Evolutionary conservation across 1,139 yeast species (phyloP).

Genomic region (Yamadazyma pseudoaaseri): DNA sequence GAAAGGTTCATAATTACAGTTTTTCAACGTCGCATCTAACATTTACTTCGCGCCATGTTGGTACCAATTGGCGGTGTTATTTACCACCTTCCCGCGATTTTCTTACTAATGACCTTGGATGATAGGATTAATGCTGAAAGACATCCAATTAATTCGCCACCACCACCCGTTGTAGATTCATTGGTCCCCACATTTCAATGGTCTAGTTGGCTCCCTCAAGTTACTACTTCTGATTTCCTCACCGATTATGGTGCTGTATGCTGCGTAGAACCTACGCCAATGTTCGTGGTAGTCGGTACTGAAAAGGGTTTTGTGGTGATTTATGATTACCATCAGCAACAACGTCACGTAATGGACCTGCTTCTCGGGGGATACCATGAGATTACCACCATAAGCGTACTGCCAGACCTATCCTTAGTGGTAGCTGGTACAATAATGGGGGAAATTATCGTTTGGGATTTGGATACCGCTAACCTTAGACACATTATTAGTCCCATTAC

Average conservation of each 20-base stretch:
- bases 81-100: neutral
- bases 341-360: slow-evolving; percentile 34
- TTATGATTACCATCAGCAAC: slow-evolving; percentile 62
- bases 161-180: too few species aligned
- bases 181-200: slow-evolving; percentile 6
- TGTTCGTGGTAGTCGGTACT: slow-evolving; percentile 62
- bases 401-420: slow-evolving; percentile 32
- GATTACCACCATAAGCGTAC: slow-evolving; percentile 45
- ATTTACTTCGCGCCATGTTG: too few species aligned
- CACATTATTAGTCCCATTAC: slow-evolving; percentile 29
- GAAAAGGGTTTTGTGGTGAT: slow-evolving; percentile 54
- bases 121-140: too few species aligned
- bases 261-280: slow-evolving; percentile 45
- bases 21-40: too few species aligned
- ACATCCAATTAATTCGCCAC: too few species aligned
- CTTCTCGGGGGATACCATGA: slow-evolving; percentile 10
- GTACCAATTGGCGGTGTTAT: too few species aligned
- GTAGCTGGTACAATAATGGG: slow-evolving; percentile 39
- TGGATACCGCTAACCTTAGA: slow-evolving; percentile 19
- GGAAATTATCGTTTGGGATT: slow-evolving; percentile 28
- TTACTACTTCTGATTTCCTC: slow-evolving; percentile 25
- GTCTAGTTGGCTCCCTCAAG: slow-evolving; percentile 19
- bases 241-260: slow-evolving; percentile 49
- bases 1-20: slow-evolving; percentile 77
- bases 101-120: neutral